Evolutionary conservation across 2,329 filamentous ascomycete species (phyloP), one percentile per base, ranked within the genome.

Genomic region (Pleoardoris graminearum): DNA sequence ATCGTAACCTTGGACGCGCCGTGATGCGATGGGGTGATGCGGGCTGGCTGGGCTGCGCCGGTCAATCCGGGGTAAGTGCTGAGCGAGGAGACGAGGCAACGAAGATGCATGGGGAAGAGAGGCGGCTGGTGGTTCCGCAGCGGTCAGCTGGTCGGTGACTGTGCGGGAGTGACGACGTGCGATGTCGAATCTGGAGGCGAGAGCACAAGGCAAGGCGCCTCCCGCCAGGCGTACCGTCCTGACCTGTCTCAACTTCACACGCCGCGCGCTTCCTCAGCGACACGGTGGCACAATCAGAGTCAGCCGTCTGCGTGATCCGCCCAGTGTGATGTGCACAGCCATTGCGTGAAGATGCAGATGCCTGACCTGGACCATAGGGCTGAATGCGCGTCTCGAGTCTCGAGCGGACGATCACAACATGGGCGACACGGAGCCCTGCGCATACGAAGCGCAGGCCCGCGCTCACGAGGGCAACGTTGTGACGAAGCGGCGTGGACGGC

Each of bases 291-390:
- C 38, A 42, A 3, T 4, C 7, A 21, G 16, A 43, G 27, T 42
- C n/a, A n/a, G n/a, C n/a, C 16, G 10, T 7, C 25, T 30, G 3
- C 10, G 23, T 17, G 42, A 27, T 29, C 16, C 39, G 10, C 36
- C 19, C 11, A 7, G n/a, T 39, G 35, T 23, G 33, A 39, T 17
- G 33, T 35, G 33, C 35, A n/a, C 12, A 27, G 25, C 25, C 10
- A 27, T 27, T 27, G 25, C 25, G 25, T 27, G 25, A 16, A 51
- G 27, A 22, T n/a, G 30, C 36, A 51, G 29, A 21, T 21, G 33
- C 55, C 58, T 63, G 60, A 61, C 51, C 60, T n/a, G n/a, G n/a
- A n/a, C n/a, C 61, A 57, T 68, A 71, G 68, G 68, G 68, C 68
- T 71, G 68, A 67, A 58, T 51, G 51, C 37, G 27, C 51, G 25